phyloP scores from a whole-genome alignment of 768 basidiomycete genomes.

The Polyporus arcularius region DNA sequence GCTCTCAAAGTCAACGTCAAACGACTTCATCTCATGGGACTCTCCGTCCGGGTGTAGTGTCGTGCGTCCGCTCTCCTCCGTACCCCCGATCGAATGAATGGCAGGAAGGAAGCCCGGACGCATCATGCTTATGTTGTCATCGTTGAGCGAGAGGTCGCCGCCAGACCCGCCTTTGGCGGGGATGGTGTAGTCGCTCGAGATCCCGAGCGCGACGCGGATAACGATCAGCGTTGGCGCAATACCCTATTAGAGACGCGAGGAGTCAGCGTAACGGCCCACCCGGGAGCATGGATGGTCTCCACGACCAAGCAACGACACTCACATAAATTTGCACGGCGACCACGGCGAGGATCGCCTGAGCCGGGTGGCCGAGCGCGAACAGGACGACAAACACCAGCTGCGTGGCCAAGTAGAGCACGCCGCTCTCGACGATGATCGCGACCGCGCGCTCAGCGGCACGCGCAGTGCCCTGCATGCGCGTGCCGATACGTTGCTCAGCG shows the following conservation, averaged over 20 bases:
- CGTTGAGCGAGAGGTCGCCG: not conserved
- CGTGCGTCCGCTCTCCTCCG: not conserved
- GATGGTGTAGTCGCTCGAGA: constrained; percentile 6
- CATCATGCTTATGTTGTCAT: not conserved
- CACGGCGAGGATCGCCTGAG: constrained; percentile 38
- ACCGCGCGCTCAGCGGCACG: constrained; percentile 24
- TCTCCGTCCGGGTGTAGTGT: not conserved
- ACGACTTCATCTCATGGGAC: not conserved
- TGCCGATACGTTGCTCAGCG: constrained; percentile 1
- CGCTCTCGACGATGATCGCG: constrained; percentile 41
- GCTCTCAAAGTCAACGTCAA: not conserved
- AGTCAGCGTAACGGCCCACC: not conserved
- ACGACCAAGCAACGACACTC: constrained; percentile 10
- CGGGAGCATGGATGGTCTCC: not conserved
- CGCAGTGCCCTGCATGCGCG: constrained; percentile 12
- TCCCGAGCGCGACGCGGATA: constrained; percentile 21
- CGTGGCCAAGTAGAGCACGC: constrained; percentile 39
- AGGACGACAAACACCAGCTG: constrained; percentile 45
- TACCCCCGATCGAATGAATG: not conserved
- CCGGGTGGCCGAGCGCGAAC: constrained; percentile 35
- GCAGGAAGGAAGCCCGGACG: not conserved
- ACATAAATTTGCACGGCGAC: constrained; percentile 44
- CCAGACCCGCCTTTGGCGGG: not conserved
- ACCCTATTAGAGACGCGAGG: constrained; percentile 3
- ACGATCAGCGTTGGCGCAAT: constrained; percentile 25